Percentiles rank a stretch among this genome's conserved stretches.
Conservation (phyloP, 1,139 yeast genomes). For the Debaryomyces singareniensis region DNA sequence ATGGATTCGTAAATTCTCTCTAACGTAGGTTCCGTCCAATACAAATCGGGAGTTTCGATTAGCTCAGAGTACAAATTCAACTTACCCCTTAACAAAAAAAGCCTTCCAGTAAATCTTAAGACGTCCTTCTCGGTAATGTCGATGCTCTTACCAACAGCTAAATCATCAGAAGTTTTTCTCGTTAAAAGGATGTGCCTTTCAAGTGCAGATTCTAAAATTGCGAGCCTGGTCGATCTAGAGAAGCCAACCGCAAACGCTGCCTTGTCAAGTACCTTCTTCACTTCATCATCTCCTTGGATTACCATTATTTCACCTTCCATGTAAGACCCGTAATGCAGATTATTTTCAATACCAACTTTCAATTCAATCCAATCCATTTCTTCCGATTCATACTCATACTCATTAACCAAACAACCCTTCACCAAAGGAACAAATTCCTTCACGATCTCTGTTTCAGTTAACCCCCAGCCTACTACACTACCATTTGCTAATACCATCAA, state of each 20-base stretch:
- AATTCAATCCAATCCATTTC: conserved; percentile 81
- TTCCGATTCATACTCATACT: conserved; percentile 63
- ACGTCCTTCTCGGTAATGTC: conserved; percentile 59
- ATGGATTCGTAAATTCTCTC: conserved; percentile 69
- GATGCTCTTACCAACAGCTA: conserved; percentile 58
- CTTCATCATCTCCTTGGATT: conserved; percentile 43
- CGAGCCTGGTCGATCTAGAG: conserved; percentile 78
- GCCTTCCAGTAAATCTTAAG: conserved; percentile 62
- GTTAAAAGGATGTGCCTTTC: conserved; percentile 63
- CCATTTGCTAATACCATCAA: conserved; percentile 67
- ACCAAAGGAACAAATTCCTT: conserved; percentile 44
- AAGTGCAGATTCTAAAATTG: conserved; percentile 66
- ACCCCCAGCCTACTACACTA: conserved; percentile 77
- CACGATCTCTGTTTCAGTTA: conserved; percentile 35
- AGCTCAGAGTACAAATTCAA: conserved; percentile 82
- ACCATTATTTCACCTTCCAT: conserved; percentile 68
- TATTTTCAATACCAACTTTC: conserved; percentile 14
- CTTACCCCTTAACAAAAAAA: conserved; percentile 71
- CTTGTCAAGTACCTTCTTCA: conserved; percentile 58
- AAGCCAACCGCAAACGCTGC: conserved; percentile 88
- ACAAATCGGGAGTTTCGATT: conserved; percentile 86
- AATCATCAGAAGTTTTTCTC: conserved; percentile 54
- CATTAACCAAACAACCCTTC: conserved; percentile 19
- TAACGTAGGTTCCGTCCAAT: conserved; percentile 86
- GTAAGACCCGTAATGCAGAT: conserved; percentile 21